Conservation (phyloP, 345 rosid species). For the Aethionema arabicum region DNA sequence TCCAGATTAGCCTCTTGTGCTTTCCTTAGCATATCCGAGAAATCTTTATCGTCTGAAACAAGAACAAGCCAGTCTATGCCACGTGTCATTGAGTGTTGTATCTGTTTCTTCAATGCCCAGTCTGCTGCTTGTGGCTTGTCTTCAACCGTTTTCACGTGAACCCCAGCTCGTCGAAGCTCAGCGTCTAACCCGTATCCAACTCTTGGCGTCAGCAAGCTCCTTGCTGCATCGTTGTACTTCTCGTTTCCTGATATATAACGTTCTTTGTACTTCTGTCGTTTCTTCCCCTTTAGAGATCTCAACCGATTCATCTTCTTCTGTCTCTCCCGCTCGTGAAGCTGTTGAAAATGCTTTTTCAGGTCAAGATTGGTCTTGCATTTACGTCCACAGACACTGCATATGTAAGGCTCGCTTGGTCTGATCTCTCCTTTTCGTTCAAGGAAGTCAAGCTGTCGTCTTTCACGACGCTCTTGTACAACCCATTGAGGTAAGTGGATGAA, state of each 20-base stretch:
- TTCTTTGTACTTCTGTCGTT: constrained; percentile 70
- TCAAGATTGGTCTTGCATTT: constrained; percentile 80
- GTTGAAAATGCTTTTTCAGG: constrained; percentile 82
- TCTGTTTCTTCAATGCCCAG: constrained; percentile 95
- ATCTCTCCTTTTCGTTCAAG: constrained; percentile 61
- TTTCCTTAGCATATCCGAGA: constrained; percentile 68
- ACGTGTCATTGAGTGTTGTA: constrained; percentile 83
- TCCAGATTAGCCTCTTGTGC: constrained; percentile 74
- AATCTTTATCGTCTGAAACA: constrained; percentile 88
- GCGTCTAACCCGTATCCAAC: constrained; percentile 71
- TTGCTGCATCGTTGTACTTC: constrained; percentile 74
- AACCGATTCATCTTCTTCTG: constrained; percentile 77
- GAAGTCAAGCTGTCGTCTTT: constrained; percentile 54
- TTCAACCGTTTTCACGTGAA: constrained; percentile 75
- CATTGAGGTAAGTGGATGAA: constrained; percentile 78
- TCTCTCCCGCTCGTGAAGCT: constrained; percentile 86
- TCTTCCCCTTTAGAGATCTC: constrained; percentile 81
- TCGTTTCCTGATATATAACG: constrained; percentile 65
- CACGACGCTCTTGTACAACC: constrained; percentile 68
- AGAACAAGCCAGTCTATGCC: constrained; percentile 84
- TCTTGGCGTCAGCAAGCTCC: constrained; percentile 59
- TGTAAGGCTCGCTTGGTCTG: constrained; percentile 44
- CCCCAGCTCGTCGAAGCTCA: constrained; percentile 81
- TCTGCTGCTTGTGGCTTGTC: constrained; percentile 98
- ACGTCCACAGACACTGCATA: constrained; percentile 80